These are phyloP conservation scores for Phlebiopsis gigantea DNA, from an alignment of 768 basidiomycete species.

Conservation along the genomic window DNA sequence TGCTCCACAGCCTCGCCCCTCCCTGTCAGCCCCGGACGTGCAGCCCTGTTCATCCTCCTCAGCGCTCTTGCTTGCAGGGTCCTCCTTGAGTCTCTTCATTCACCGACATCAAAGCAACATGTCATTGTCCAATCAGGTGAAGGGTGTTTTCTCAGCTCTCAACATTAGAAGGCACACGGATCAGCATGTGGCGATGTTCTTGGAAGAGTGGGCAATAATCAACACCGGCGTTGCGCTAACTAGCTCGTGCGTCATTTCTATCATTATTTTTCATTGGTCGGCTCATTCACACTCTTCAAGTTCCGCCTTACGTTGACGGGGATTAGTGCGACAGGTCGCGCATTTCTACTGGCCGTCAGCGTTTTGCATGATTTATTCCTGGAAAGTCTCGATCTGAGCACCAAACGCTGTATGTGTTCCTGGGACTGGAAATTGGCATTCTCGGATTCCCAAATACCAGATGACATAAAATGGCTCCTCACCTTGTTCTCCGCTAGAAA, in stretches of 20 bases:
- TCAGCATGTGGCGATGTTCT: background rate
- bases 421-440: background rate
- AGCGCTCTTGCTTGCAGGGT: too few species aligned
- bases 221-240: background rate
- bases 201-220: background rate
- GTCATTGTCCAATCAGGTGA: too few species aligned
- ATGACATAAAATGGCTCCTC: too few species aligned
- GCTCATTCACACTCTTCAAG: background rate
- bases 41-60: background rate
- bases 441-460: too few species aligned
- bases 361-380: background rate
- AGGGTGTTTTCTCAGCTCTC: too few species aligned
- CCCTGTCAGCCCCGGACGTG: background rate
- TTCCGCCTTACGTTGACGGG: background rate
- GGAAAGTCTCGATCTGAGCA: background rate
- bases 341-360: background rate
- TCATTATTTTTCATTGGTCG: background rate
- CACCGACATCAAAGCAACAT: too few species aligned
- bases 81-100: too few species aligned
- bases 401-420: background rate
- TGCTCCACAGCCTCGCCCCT: background rate
- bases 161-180: background rate
- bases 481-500: too few species aligned
- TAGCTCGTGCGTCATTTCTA: background rate
- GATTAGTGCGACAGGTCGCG: background rate